Percentiles rank a stretch among this genome's conserved stretches.
phyloP scores from a whole-genome alignment of 495 filamentous ascomycete species.

The Tuber umbilicatum region DNA sequence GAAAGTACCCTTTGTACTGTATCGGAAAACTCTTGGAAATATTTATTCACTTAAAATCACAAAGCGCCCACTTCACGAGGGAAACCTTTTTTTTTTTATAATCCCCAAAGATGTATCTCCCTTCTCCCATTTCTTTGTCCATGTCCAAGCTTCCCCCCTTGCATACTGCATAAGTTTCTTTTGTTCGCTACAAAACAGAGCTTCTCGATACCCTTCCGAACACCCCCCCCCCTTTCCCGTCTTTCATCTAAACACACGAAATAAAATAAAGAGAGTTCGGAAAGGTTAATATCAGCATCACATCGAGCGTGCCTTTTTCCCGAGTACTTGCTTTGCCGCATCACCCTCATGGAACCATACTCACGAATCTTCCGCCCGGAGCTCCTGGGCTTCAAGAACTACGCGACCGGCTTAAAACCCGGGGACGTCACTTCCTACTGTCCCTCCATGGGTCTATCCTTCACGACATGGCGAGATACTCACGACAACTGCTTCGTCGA shows the following conservation, averaged over 20 bases:
- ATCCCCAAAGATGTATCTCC: neutral
- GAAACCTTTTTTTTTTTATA: neutral
- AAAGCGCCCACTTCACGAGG: neutral
- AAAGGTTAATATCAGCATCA: neutral
- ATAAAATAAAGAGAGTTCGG: neutral
- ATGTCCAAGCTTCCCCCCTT: slow-evolving; percentile 21
- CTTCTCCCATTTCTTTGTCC: slow-evolving; percentile 29
- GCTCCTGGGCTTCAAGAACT: slow-evolving; percentile 23
- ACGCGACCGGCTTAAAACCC: slow-evolving; percentile 9
- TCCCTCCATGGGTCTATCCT: slow-evolving; percentile 11
- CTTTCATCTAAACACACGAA: neutral
- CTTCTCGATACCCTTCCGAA: neutral
- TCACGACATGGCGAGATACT: slow-evolving; percentile 25
- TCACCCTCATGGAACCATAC: slow-evolving; percentile 21
- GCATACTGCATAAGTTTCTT: slow-evolving; percentile 12
- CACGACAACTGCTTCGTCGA: slow-evolving; percentile 22
- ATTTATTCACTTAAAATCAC: neutral
- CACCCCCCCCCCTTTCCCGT: neutral
- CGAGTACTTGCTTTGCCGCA: neutral
- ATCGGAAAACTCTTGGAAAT: neutral
- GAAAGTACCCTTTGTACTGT: slow-evolving; percentile 11
- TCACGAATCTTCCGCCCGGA: slow-evolving; percentile 19
- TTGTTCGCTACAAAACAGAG: neutral
- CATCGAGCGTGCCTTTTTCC: neutral
- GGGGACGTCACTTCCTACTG: slow-evolving; percentile 23